Base-by-base conservation (phyloP, 2,329 filamentous ascomycete genomes). In the Aspergillus sp. region DNA sequence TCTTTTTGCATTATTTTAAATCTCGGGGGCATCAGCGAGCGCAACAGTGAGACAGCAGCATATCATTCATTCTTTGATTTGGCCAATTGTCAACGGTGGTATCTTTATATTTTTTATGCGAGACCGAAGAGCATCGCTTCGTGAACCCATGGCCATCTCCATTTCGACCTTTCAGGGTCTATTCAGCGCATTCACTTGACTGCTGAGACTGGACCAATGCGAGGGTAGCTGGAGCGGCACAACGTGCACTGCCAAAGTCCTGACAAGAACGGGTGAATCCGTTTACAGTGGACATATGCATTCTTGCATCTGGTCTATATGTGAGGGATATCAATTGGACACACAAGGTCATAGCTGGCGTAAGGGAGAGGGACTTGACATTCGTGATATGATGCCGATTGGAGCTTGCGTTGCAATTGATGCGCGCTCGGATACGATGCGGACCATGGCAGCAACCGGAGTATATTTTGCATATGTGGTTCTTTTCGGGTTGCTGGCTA, bases 11-110 rank as follows among this genome's bases (percentile, higher is more conserved):
- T 50, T 54, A 45, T 49, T 50, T 53, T 55, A 52, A 49, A 46
- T 54, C 46, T 60, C 53, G 49, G 52, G 60, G 64, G 64, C 63
- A 70, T 73, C 71, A 78, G 75, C 75, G 75, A 78, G 76, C 74
- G 70, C 66, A 77, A 71, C 70, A 74, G 74, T 72, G 65, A 69
- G 65, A 61, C 62, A 68, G 57, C 64, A 74, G 67, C 60, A 66
- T 53, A 67, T 57, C 53, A 52, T 49, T 52, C 49, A 47, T 9
- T 22, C 4, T 38, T 32, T 19, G 10, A 12, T 30, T 19, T n/a
- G 41, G 22, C 22, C 22, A n/a, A 33, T 44, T 10, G 17, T 22
- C 33, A 37, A 37, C n/a, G 33, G 17, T 17, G 10, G 45, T 49
- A 41, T 39, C 43, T 33, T 41, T 42, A 35, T 33, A 48, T 44